These are phyloP conservation scores for Jackrogersella multiformis DNA, from an alignment of 495 filamentous ascomycete species.

Conservation along the genomic window DNA sequence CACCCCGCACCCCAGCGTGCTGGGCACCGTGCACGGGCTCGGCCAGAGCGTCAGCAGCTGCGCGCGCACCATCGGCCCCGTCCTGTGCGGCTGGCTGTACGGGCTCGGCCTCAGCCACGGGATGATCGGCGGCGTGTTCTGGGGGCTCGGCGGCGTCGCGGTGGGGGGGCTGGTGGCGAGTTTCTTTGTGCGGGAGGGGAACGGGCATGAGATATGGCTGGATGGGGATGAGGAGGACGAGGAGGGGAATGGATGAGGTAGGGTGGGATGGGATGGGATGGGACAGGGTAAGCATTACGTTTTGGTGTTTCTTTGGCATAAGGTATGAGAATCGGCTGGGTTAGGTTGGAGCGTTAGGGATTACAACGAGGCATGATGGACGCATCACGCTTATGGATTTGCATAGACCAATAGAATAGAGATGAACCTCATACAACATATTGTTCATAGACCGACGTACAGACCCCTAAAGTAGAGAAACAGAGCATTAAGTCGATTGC, in stretches of 20 bases:
- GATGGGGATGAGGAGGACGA: slow-evolving; percentile 70
- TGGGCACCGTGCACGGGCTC: slow-evolving; percentile 84
- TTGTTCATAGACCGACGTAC: too few relatives aligned
- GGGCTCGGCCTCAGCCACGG: slow-evolving; percentile 74
- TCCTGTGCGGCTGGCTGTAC: slow-evolving; percentile 75
- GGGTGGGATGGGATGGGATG: slow-evolving; percentile 10
- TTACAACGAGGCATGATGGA: slow-evolving; percentile 14
- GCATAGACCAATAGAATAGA: slow-evolving; percentile 14
- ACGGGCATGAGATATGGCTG: slow-evolving; percentile 74
- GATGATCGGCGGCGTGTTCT: slow-evolving; percentile 80
- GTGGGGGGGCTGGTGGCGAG: slow-evolving; percentile 68
- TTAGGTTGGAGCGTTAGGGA: not conserved
- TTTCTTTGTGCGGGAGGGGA: slow-evolving; percentile 75
- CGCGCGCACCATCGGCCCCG: slow-evolving; percentile 78
- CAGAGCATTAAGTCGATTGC: too few relatives aligned
- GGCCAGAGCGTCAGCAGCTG: slow-evolving; percentile 77
- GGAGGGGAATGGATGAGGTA: too few relatives aligned
- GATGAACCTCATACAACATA: not conserved
- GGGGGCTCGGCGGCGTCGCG: slow-evolving; percentile 72
- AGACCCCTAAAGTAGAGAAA: too few relatives aligned
- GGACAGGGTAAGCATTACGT: too few relatives aligned
- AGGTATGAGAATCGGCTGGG: not conserved
- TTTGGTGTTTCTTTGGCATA: not conserved
- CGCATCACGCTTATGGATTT: not conserved
- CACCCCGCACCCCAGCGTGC: slow-evolving; percentile 79